Conservation (phyloP, 176 grass and related monocot genomes). For the Carex pumila region DNA sequence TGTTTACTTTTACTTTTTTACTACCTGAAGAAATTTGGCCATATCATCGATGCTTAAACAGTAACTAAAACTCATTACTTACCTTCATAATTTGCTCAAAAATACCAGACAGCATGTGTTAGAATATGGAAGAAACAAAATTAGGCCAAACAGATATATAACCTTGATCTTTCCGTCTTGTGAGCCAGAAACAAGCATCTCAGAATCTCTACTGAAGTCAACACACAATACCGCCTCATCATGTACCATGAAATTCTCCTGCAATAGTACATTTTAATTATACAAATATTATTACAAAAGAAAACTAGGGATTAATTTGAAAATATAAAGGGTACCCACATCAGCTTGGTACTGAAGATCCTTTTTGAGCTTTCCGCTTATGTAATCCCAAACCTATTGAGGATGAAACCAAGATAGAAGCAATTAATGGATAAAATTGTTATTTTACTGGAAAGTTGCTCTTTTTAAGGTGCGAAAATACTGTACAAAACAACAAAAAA, state of each 20-base stretch:
- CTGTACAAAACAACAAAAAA: constrained; percentile 8
- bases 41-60: neutral
- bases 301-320: constrained; percentile 11
- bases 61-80: neutral
- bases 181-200: constrained; percentile 90
- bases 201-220: constrained; percentile 99
- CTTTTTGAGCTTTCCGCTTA: constrained; percentile 97
- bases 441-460: neutral
- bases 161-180: constrained; percentile 99
- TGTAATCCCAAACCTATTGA: constrained; percentile 91
- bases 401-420: neutral
- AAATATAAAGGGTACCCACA: constrained; percentile 36
- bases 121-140: neutral
- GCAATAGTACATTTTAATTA: constrained; percentile 24
- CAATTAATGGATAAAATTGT: neutral
- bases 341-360: constrained; percentile 99
- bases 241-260: constrained; percentile 99
- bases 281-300: neutral
- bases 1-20: neutral
- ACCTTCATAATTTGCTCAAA: neutral
- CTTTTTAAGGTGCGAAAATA: neutral
- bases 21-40: neutral
- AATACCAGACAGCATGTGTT: neutral
- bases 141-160: neutral
- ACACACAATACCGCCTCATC: constrained; percentile 87